phyloP scores from a whole-genome alignment of 768 basidiomycete species.

The Calocybe indica region DNA sequence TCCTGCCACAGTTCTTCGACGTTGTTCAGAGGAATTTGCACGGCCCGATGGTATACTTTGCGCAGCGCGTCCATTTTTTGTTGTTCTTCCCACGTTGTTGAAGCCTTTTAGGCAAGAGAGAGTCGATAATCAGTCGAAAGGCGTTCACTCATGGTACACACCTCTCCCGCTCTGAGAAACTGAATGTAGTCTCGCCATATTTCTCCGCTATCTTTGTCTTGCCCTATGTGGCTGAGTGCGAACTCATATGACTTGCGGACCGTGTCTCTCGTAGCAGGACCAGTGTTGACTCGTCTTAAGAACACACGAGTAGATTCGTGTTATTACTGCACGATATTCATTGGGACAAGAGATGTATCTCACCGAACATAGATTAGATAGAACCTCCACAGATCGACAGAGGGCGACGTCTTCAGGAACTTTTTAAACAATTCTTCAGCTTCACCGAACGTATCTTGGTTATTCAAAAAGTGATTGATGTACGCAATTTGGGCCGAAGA shows the following conservation, averaged over 20 bases:
- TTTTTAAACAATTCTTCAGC: slow-evolving; percentile 88
- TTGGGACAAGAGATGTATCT: slow-evolving; percentile 21
- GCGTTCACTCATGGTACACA: slow-evolving; percentile 24
- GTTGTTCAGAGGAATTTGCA: slow-evolving; percentile 91
- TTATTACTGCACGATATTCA: slow-evolving; percentile 1
- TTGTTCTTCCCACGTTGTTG: slow-evolving; percentile 91
- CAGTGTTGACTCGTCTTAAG: slow-evolving; percentile 60
- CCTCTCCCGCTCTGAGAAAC: slow-evolving; percentile 78
- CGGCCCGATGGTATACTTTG: slow-evolving; percentile 88
- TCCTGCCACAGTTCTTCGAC: slow-evolving; percentile 93
- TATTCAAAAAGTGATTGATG: slow-evolving; percentile 66
- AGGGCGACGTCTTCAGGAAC: slow-evolving; percentile 79
- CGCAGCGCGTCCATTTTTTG: slow-evolving; percentile 93
- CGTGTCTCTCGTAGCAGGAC: slow-evolving; percentile 62
- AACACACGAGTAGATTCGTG: slow-evolving; percentile 7
- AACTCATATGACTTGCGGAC: slow-evolving; percentile 92
- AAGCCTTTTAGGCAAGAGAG: slow-evolving; percentile 32
- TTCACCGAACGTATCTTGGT: slow-evolving; percentile 58
- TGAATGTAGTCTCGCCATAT: slow-evolving; percentile 95
- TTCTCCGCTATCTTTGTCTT: slow-evolving; percentile 86
- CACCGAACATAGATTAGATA: slow-evolving; percentile 92
- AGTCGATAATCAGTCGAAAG: slow-evolving; percentile 14
- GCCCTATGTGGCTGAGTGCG: slow-evolving; percentile 81
- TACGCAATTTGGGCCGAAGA: slow-evolving; percentile 82
- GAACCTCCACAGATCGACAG: slow-evolving; percentile 88